phyloP scores from a whole-genome alignment of 257 asterid species.

The Lavandula angustifolia region DNA sequence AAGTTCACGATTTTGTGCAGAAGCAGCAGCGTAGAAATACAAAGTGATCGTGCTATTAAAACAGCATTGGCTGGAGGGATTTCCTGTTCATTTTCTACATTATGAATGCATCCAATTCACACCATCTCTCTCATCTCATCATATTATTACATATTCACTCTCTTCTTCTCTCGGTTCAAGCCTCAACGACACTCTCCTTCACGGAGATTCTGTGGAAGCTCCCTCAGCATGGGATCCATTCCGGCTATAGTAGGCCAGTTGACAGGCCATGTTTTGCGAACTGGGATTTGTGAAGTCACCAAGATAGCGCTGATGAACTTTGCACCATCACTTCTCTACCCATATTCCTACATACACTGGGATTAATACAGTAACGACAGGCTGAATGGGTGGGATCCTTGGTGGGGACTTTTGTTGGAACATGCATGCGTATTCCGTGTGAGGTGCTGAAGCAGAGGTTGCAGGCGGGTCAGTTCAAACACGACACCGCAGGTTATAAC shows the following conservation, averaged over 20 bases:
- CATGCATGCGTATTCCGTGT: conserved; percentile 79
- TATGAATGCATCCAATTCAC: conserved; percentile 85
- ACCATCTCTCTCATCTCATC: conserved; percentile 25
- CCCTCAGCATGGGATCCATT: conserved; percentile 84
- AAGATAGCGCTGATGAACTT: conserved; percentile 69
- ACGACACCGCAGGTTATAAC: conserved; percentile 24
- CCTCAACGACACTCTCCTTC: conserved; percentile 78
- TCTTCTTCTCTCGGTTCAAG: conserved; percentile 53
- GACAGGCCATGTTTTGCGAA: conserved; percentile 88
- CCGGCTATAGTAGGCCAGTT: conserved; percentile 97
- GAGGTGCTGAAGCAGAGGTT: conserved; percentile 90
- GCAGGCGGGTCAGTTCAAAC: conserved; percentile 78
- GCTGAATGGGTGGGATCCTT: conserved; percentile 76
- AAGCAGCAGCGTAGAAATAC: conserved; percentile 74
- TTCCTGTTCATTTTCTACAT: conserved; percentile 88
- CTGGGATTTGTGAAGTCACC: conserved; percentile 94
- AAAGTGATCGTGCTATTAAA: conserved; percentile 82
- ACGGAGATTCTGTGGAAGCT: conserved; percentile 76
- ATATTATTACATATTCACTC: no score
- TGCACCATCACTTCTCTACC: conserved; percentile 93
- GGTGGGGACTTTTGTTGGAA: conserved; percentile 82
- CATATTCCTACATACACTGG: no score
- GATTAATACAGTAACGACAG: no score
- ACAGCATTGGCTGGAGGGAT: conserved; percentile 98
- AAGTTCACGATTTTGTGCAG: conserved; percentile 57